Percentiles rank a stretch among this genome's conserved stretches.
Conservation (phyloP, 2,329 filamentous ascomycete species). For the Phyllosticta citriasiana region DNA sequence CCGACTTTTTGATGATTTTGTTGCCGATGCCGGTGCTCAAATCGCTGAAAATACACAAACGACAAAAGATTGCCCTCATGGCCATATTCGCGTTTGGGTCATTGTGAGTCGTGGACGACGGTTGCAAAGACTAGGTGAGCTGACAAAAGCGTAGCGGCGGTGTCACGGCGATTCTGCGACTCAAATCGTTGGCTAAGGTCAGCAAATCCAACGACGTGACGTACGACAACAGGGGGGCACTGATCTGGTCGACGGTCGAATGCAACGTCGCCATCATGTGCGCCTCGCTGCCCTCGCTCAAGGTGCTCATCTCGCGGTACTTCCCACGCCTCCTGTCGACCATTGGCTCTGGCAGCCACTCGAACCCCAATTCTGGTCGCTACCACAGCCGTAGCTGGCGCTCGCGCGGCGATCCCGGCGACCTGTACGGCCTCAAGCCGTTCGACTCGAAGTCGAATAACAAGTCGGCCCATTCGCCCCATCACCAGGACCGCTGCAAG, state of each 20-base stretch:
- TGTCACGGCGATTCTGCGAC: conserved; percentile 23
- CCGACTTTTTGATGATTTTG: conserved; percentile 22
- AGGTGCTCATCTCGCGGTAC: conserved; percentile 16
- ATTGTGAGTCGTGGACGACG: conserved; percentile 14
- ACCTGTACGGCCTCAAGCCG: not conserved
- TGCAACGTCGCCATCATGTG: conserved; percentile 23
- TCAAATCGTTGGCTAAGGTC: conserved; percentile 19
- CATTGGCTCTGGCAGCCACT: not conserved
- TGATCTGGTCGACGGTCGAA: conserved; percentile 20
- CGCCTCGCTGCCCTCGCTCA: conserved; percentile 21
- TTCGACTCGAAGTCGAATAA: not conserved
- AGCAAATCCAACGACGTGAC: conserved; percentile 22
- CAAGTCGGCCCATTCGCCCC: not conserved
- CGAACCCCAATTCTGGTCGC: not conserved
- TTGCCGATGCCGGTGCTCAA: conserved; percentile 24
- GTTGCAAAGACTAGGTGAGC: not conserved
- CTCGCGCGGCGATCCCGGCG: not conserved
- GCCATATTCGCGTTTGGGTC: conserved; percentile 24
- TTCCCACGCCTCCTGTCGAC: conserved; percentile 3
- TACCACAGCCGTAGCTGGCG: not conserved
- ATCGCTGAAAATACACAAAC: conserved; percentile 18
- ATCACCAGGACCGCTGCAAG: not conserved
- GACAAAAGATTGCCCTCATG: conserved; percentile 21
- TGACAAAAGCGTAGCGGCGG: conserved; percentile 16
- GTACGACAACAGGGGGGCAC: conserved; percentile 24